Evolutionary conservation across 805 yeast species (phyloP).

Genomic region (Martiniozyma abietophila): DNA sequence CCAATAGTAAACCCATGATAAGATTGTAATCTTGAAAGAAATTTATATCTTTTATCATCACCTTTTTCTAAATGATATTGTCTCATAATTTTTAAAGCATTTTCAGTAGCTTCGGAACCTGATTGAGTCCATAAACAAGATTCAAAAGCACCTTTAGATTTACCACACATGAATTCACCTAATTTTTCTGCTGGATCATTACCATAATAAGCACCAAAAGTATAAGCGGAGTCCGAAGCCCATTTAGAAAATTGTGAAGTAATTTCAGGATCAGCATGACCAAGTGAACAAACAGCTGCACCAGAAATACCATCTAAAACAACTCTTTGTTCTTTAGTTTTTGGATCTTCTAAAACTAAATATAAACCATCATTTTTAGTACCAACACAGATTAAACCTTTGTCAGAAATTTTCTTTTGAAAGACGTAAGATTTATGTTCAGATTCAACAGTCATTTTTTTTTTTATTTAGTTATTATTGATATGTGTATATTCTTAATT

Average conservation of each 20-base stretch:
- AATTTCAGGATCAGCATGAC: conserved; percentile 33
- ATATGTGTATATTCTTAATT: too few relatives aligned
- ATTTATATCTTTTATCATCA: conserved; percentile 30
- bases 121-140: conserved; percentile 46
- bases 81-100: conserved; percentile 61
- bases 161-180: conserved; percentile 33
- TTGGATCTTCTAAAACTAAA: conserved; percentile 32
- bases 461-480: neutral
- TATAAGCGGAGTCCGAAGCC: conserved; percentile 26
- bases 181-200: conserved; percentile 33
- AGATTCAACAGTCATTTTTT: conserved; percentile 13
- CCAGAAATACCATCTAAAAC: conserved; percentile 36
- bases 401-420: conserved; percentile 32
- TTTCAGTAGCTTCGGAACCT: conserved; percentile 77
- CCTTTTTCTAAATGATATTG: conserved; percentile 37
- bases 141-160: conserved; percentile 30
- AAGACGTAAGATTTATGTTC: conserved; percentile 29
- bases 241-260: conserved; percentile 28
- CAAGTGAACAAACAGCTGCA: conserved; percentile 41
- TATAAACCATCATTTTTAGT: conserved; percentile 36
- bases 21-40: conserved; percentile 34
- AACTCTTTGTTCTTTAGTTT: conserved; percentile 26
- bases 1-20: conserved; percentile 45
- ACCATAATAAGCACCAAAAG: conserved; percentile 25
- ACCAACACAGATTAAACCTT: conserved; percentile 29